Evolutionary conservation across 2,329 filamentous ascomycete genomes (phyloP).

Genomic region (Xylaria sp.): DNA sequence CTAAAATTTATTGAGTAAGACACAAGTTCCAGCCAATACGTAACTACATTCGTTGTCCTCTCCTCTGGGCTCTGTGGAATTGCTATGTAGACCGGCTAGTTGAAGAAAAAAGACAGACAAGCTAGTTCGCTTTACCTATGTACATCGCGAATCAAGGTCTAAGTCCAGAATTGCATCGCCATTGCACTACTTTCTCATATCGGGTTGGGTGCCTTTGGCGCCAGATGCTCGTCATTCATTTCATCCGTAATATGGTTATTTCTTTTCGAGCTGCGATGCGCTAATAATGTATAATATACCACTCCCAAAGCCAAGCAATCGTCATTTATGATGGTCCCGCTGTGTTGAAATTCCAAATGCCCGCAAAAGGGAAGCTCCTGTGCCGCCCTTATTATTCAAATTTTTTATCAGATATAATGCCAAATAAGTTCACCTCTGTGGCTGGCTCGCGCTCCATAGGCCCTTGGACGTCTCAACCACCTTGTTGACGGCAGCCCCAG

Average conservation of each 20-base stretch:
- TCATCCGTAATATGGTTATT: slow-evolving; percentile 7
- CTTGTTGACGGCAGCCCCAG: slow-evolving; percentile 65
- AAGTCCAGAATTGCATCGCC: slow-evolving; percentile 25
- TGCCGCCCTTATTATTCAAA: slow-evolving; percentile 26
- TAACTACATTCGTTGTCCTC: slow-evolving; percentile 14
- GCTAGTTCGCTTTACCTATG: slow-evolving; percentile 26
- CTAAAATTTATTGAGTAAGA: background rate
- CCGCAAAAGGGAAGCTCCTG: slow-evolving; percentile 1
- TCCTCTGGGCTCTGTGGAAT: slow-evolving; percentile 9
- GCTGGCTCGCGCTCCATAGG: slow-evolving; percentile 63
- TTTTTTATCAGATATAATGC: slow-evolving; percentile 19
- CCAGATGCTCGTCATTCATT: slow-evolving; percentile 6
- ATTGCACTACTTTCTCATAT: slow-evolving; percentile 21
- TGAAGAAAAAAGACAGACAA: slow-evolving; percentile 9
- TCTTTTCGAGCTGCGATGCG: slow-evolving; percentile 1
- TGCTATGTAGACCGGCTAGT: slow-evolving; percentile 35
- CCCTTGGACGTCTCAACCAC: slow-evolving; percentile 73
- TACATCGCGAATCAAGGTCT: slow-evolving; percentile 29
- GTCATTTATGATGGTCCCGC: slow-evolving; percentile 14
- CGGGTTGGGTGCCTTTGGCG: slow-evolving; percentile 3
- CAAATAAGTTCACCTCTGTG: slow-evolving; percentile 42
- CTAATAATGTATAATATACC: slow-evolving; percentile 27
- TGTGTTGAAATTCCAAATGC: slow-evolving; percentile 25
- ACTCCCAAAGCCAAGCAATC: slow-evolving; percentile 21
- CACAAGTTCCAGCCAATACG: background rate